Percentiles rank a stretch among this genome's conserved stretches.
phyloP scores from a whole-genome alignment of 139 green algal genomes.

The Volvox africanus region DNA sequence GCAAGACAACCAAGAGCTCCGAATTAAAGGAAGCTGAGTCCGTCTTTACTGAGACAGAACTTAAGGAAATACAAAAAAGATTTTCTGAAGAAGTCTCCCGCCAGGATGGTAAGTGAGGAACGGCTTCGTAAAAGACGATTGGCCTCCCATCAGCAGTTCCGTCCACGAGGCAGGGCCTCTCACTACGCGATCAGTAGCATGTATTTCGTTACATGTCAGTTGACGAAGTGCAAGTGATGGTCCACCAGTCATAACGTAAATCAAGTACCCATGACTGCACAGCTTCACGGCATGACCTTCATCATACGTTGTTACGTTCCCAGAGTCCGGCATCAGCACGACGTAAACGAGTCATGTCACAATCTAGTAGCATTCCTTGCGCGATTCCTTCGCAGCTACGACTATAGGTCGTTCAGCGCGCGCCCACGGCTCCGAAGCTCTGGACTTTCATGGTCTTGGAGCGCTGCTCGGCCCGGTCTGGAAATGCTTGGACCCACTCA shows the following conservation, averaged over 20 bases:
- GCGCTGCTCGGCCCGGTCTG: background rate
- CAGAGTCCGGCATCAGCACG: too few species aligned
- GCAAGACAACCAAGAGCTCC: background rate
- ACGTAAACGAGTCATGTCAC: too few species aligned
- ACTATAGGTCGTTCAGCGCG: background rate
- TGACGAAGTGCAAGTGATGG: too few species aligned
- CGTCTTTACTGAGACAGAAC: background rate
- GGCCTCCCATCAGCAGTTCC: background rate
- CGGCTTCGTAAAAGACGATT: background rate
- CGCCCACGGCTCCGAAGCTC: background rate
- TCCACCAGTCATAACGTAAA: too few species aligned
- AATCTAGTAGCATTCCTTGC: too few species aligned
- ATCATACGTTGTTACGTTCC: too few species aligned
- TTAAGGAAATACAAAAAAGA: background rate
- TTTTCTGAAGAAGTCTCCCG: background rate
- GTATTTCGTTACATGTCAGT: too few species aligned
- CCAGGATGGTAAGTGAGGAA: background rate
- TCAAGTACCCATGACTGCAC: too few species aligned
- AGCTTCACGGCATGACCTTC: too few species aligned
- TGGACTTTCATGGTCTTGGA: background rate
- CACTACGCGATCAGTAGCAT: too few species aligned
- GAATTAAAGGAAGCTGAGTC: constrained; percentile 22
- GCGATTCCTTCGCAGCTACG: background rate
- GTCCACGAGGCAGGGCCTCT: too few species aligned
- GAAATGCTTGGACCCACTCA: background rate